phyloP scores from a whole-genome alignment of 2,329 filamentous ascomycete species.

The Colletotrichum shisoi region DNA sequence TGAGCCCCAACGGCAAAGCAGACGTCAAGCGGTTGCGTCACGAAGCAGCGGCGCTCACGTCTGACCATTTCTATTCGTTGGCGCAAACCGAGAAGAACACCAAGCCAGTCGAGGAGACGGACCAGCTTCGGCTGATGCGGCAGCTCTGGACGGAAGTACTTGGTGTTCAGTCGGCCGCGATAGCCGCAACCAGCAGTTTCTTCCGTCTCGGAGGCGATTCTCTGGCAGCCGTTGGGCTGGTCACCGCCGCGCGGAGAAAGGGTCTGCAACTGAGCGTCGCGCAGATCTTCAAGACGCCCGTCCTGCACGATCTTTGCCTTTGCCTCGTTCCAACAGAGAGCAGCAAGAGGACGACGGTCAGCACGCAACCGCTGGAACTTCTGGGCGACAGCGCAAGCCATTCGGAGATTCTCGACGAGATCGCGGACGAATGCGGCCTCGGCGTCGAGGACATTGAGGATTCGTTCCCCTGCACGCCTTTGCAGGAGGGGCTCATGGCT shows the following conservation, averaged over 20 bases:
- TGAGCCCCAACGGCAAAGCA: constrained; percentile 25
- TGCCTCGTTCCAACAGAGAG: constrained; percentile 5
- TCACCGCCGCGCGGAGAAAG: constrained; percentile 16
- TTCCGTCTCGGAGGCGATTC: constrained; percentile 44
- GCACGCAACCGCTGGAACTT: constrained; percentile 9
- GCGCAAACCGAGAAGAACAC: neutral
- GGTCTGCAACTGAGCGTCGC: constrained; percentile 12
- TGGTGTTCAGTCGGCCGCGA: constrained; percentile 1
- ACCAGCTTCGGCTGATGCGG: constrained; percentile 13
- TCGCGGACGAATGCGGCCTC: constrained; percentile 16
- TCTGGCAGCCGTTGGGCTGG: constrained; percentile 42
- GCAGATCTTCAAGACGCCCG: constrained; percentile 22
- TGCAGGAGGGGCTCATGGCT: constrained; percentile 34
- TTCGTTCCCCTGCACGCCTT: constrained; percentile 24
- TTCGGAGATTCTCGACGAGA: neutral
- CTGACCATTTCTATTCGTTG: constrained; percentile 27
- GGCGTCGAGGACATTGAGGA: constrained; percentile 23
- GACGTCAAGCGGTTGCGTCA: constrained; percentile 23
- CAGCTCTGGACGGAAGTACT: constrained; percentile 26
- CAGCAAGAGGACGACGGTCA: neutral
- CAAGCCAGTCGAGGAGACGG: neutral
- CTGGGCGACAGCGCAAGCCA: neutral
- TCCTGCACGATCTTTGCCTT: constrained; percentile 22
- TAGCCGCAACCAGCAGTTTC: constrained; percentile 42
- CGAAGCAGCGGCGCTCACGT: constrained; percentile 8